A percentile compares a stretch with the other conserved stretches of the same genome.
Conservation (phyloP, 2,329 filamentous ascomycete genomes). For the Leptographium flavum region DNA sequence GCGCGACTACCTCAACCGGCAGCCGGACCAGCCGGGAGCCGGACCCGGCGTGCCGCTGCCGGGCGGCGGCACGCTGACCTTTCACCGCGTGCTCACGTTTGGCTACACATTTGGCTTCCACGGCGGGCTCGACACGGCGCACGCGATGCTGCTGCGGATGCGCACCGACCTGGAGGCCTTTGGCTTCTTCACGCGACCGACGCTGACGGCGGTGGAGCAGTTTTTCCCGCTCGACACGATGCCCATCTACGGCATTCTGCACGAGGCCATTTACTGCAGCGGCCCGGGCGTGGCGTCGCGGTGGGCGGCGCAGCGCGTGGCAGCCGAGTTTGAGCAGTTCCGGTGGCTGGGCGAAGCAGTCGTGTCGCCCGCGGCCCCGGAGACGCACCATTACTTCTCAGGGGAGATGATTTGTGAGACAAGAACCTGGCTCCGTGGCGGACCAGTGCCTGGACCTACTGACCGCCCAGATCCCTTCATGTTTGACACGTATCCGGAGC, state of each 20-base stretch:
- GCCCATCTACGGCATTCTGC: conserved; percentile 73
- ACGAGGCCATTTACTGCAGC: conserved; percentile 79
- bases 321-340: conserved; percentile 32
- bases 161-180: conserved; percentile 62
- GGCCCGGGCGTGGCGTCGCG: conserved; percentile 45
- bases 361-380: conserved; percentile 11
- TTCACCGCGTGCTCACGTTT: conserved; percentile 60
- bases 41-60: conserved; percentile 41
- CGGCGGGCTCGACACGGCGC: conserved; percentile 61
- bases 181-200: conserved; percentile 59
- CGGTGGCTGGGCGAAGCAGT: conserved; percentile 30
- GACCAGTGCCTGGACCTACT: no score
- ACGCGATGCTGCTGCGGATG: conserved; percentile 57
- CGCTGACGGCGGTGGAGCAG: conserved; percentile 53
- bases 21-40: conserved; percentile 24
- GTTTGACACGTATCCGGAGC: conserved; percentile 67
- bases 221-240: conserved; percentile 57
- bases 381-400: conserved; percentile 52
- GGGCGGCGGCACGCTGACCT: conserved; percentile 57
- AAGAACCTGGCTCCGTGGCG: no score
- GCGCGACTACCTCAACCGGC: conserved; percentile 46
- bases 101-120: conserved; percentile 69
- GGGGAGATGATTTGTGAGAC: conserved; percentile 75
- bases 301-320: conserved; percentile 61
- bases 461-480: conserved; percentile 58